Base-by-base conservation (phyloP, 2,329 filamentous ascomycete species). In the Tolypocladium sp. region DNA sequence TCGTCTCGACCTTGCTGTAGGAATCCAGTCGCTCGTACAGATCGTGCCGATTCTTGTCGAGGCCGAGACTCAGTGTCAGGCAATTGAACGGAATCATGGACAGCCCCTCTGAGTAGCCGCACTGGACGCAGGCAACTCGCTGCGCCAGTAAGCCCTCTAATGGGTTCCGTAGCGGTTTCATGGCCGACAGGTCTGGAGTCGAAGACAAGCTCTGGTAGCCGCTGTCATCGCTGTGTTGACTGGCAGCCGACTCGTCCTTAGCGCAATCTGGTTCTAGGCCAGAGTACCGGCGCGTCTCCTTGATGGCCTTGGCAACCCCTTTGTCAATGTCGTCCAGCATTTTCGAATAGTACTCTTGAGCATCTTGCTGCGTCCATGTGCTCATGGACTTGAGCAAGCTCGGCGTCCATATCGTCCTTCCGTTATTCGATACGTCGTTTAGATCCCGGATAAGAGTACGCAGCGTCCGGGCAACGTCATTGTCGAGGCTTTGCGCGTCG, bases 321-420 rank as follows among this genome's bases (percentile, higher is more conserved):
- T 88, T 88, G 67, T 97, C 91, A 35, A 96, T 79, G 66, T 92
- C 87, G 64, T 93, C 91, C 55, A 97, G 74, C 17, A 99, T 81
- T 68, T 93, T 95, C 20, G 91, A 93, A 67, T 90, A 97, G 72
- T 97, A 99, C 72, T 99, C 94, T 70, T 97, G 94, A 6, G 94
- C 94, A 74, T 99, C 94, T 73, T 99, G 94, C 70, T 97, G 94
- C 65, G 95, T 90, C 84, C 90, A 96, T 37, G 90, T 96, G 72
- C 88, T 93, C 88, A 97, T 95, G 12, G 87, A 92, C 73, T 96
- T 96, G 53, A 97, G 77, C 58, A 88, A 84, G 0, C 82, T 77
- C 0, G 91, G 90, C 8, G 92, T 92, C 91, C 91, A 96, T 17
- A 97, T 78, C 25, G 87, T 88, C 66, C 81, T 82, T 9, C 91